Base-by-base conservation (phyloP, 139 green algal genomes). In the Penium margaritaceum region DNA sequence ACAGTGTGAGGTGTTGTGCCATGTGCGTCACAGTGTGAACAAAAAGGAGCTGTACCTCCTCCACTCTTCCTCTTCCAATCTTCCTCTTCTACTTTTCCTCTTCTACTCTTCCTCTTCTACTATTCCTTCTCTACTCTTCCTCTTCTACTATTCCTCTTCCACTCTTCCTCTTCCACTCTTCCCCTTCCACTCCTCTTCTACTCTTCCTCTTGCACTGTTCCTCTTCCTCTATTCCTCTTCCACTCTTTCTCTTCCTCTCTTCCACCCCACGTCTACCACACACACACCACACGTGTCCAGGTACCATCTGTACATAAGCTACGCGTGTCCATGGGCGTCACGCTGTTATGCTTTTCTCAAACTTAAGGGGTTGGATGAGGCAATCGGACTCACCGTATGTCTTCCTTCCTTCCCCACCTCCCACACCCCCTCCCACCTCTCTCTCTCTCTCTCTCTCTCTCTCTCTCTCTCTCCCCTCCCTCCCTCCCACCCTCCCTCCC, bases 281-380 rank as follows among this genome's bases (percentile, higher is more conserved):
- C n/a, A n/a, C n/a, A n/a, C n/a, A n/a, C n/a, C 55, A 65, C 32
- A 14, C 17, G 33, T 6, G 6, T 86, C 77, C 6, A 82, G 94
- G 7, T 98, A 98, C 78, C 89, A 96, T 70, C 86, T 98, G 34
- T 97, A 96, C 80, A 84, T 98, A 27, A 88, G 82, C 7, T 88
- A 91, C 27, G 92, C 90, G 0, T 98, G 94, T 67, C 94, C 94
- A n/a, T 98, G 92, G 91, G 94, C 94, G 0, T 85, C 53, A 61
- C 78, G 94, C 12, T 78, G 70, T 63, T 76, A 75, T 5, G 63
- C 63, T 3, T 78, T 76, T 21, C 70, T 78, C 7, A 72, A 74
- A 35, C 70, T 78, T 14, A 78, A 78, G 15, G 70, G 70, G 3
- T 27, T 78, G 61, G 70, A 78, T 63, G 62, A 78, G 4, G 70